Evolutionary conservation across 495 filamentous ascomycete genomes (phyloP), one percentile per base, ranked within the genome.

Genomic region (Aspergillus indologenus): DNA sequence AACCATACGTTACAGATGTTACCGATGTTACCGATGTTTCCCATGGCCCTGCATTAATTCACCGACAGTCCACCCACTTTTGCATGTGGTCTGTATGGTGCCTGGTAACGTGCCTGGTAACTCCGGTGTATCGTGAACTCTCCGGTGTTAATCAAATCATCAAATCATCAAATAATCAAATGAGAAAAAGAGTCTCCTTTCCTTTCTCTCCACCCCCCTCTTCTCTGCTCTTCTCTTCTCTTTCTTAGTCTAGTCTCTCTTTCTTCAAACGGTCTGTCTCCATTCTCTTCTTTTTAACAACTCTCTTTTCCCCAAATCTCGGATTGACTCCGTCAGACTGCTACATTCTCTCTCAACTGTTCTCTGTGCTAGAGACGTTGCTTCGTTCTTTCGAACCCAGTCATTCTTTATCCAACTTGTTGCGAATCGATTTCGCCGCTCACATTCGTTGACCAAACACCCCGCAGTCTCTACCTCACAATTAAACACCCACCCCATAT

Each of bases 341-440:
- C 54, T 63, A 51, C 65, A 54, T 58, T 67, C 69, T 64, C 62
- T 57, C 59, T 63, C 67, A 50, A 52, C 52, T 63, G 64, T 53
- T 56, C 64, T 64, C 68, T 66, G 64, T 70, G 66, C 51, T 63
- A 69, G 71, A 74, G 65, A 66, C 56, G 45, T 57, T 47, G 23
- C 34, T 49, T 54, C 61, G 44, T 59, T 71, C 65, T 67, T 56
- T 73, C 71, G 23, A 23, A 50, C 68, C 68, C 58, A 72, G 69
- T 75, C 75, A 64, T 61, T 80, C 75, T 62, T 77, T 79, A 69
- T 21, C 9, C 26, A 34, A 31, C 56, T 48, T 53, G 56, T 45
- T 60, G 77, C 77, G 78, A 78, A 80, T 80, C 62, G 75, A 79
- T 62, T 81, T 81, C 78, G 78, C 75, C 58, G 54, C 62, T 66